Conservation (phyloP, 2,329 filamentous ascomycete genomes). For the Cordyceps tenuipes region DNA sequence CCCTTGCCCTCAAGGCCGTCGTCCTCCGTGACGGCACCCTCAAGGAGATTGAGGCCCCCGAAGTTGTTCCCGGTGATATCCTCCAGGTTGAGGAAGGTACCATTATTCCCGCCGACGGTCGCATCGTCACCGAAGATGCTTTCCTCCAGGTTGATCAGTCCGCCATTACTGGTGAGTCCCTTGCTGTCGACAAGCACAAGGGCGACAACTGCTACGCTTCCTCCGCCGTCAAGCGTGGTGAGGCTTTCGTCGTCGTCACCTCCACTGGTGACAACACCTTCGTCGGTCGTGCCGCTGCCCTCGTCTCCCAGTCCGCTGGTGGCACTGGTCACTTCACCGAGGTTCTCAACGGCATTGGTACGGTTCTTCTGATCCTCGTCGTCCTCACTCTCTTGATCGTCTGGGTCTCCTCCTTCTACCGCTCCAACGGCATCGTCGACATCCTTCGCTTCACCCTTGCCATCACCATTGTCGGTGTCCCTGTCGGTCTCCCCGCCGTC, state of each 20-base stretch:
- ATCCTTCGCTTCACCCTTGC: slow-evolving; percentile 82
- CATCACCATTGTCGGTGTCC: slow-evolving; percentile 86
- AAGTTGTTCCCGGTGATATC: slow-evolving; percentile 85
- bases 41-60: slow-evolving; percentile 70
- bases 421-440: slow-evolving; percentile 67
- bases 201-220: slow-evolving; percentile 77
- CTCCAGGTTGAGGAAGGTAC: slow-evolving; percentile 84
- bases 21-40: slow-evolving; percentile 72
- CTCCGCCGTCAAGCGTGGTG: slow-evolving; percentile 83
- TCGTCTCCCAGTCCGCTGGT: slow-evolving; percentile 67
- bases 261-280: slow-evolving; percentile 85
- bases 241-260: slow-evolving; percentile 74
- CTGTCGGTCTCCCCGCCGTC: slow-evolving; percentile 86
- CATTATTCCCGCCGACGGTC: slow-evolving; percentile 83
- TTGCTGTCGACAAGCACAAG: slow-evolving; percentile 82
- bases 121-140: slow-evolving; percentile 73
- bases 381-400: slow-evolving; percentile 72
- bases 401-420: slow-evolving; percentile 84
- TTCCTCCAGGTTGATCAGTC: slow-evolving; percentile 90
- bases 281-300: slow-evolving; percentile 78
- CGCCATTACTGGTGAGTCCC: slow-evolving; percentile 83
- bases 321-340: slow-evolving; percentile 84
- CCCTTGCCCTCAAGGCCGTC: slow-evolving; percentile 76
- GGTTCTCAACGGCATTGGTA: slow-evolving; percentile 81
- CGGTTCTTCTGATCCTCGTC: slow-evolving; percentile 65